phyloP scores from a whole-genome alignment of 768 basidiomycete species.

The Tephrocybe rancida region DNA sequence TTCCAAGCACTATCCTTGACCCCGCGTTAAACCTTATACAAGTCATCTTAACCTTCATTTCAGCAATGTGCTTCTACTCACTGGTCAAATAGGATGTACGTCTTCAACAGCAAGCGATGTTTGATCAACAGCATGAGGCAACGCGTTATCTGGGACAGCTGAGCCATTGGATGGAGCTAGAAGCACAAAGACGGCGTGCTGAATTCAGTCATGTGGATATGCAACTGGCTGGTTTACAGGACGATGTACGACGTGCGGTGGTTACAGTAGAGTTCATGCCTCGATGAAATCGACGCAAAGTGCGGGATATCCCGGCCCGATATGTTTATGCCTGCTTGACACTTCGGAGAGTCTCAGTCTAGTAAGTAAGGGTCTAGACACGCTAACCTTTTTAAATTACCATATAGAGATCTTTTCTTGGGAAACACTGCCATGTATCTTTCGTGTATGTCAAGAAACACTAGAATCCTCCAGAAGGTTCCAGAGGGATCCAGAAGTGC shows the following conservation, averaged over 20 bases:
- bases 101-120: not conserved
- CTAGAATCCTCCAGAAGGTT: too few relatives aligned
- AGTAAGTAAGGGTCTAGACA: too few relatives aligned
- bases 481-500: too few relatives aligned
- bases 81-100: not conserved
- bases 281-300: too few relatives aligned
- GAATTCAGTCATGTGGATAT: not conserved
- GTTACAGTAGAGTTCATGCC: not conserved
- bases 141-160: conserved; percentile 6
- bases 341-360: too few relatives aligned
- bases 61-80: not conserved
- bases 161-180: conserved; percentile 2
- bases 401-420: too few relatives aligned
- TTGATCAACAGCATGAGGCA: conserved; percentile 7
- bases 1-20: not conserved
- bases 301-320: too few relatives aligned
- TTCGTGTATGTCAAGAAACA: too few relatives aligned
- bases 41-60: not conserved
- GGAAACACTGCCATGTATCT: too few relatives aligned
- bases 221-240: not conserved
- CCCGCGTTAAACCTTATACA: conserved; percentile 1
- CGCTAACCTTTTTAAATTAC: too few relatives aligned
- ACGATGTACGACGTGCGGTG: not conserved
- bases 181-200: not conserved
- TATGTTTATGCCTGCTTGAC: too few relatives aligned